phyloP scores from a whole-genome alignment of 257 asterid species.

The Salvia splendens region DNA sequence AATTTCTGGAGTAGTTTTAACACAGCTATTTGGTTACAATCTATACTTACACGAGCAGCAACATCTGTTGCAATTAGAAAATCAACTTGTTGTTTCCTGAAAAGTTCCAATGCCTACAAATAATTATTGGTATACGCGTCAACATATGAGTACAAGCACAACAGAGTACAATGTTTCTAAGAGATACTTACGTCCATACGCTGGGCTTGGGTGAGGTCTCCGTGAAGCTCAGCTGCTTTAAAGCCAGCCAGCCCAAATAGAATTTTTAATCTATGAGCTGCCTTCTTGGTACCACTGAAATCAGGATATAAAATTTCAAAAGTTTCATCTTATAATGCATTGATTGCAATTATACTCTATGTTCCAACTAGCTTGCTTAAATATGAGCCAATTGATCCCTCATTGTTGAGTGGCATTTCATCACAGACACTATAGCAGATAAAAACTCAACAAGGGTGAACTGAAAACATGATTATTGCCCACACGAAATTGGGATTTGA shows the following conservation, averaged over 20 bases:
- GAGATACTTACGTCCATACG: constrained; percentile 71
- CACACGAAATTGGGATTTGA: constrained; percentile 20
- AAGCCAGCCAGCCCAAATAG: constrained; percentile 89
- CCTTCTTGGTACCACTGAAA: constrained; percentile 87
- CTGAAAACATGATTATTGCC: constrained; percentile 8
- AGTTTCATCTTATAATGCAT: background rate
- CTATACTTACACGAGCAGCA: constrained; percentile 86
- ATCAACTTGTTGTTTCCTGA: constrained; percentile 87
- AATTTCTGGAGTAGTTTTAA: background rate
- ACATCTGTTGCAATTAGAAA: constrained; percentile 90
- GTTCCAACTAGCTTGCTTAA: constrained; percentile 12
- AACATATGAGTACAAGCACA: constrained; percentile 15
- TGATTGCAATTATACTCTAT: background rate
- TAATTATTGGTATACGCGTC: constrained; percentile 26
- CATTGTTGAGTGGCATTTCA: background rate
- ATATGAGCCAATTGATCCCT: background rate
- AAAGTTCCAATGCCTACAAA: constrained; percentile 77
- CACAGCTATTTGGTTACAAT: constrained; percentile 2
- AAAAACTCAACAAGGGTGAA: constrained; percentile 17
- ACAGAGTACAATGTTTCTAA: constrained; percentile 6
- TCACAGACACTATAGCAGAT: background rate
- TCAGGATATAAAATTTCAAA: constrained; percentile 31
- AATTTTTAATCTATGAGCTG: constrained; percentile 91
- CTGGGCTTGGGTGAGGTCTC: constrained; percentile 92
- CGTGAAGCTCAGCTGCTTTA: constrained; percentile 95